Percentiles rank a stretch among this genome's conserved stretches.
Conservation (phyloP, 2,329 filamentous ascomycete genomes). For the Phoma sp. region DNA sequence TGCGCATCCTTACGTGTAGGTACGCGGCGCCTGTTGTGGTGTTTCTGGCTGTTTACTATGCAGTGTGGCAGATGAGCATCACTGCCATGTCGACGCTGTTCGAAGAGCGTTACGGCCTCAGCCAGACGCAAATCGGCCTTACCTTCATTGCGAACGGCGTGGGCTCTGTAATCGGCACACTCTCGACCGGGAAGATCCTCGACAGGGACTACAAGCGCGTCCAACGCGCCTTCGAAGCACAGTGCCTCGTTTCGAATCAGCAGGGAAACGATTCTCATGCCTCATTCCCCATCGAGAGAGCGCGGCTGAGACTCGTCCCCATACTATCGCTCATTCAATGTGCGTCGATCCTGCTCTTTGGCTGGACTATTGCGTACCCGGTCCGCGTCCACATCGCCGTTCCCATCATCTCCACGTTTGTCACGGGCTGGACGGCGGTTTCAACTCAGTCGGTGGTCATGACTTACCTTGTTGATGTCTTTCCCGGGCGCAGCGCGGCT, state of each 20-base stretch:
- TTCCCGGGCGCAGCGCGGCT: not conserved
- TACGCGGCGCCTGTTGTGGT: not conserved
- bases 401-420: not conserved
- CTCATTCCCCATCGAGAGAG: not conserved
- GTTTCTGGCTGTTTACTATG: not conserved
- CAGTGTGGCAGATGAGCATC: slow-evolving; percentile 1
- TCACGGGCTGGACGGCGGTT: not conserved
- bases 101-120: slow-evolving; percentile 19
- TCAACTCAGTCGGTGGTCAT: not conserved
- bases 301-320: not conserved
- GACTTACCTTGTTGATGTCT: not conserved
- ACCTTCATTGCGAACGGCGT: slow-evolving; percentile 60
- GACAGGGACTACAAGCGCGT: slow-evolving; percentile 54
- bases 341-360: not conserved
- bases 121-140: slow-evolving; percentile 14
- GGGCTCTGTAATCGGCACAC: slow-evolving; percentile 58
- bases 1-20: not conserved
- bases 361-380: not conserved
- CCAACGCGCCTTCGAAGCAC: not conserved
- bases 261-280: not conserved
- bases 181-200: slow-evolving; percentile 57
- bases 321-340: not conserved
- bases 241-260: too few relatives aligned
- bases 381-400: not conserved
- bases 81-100: slow-evolving; percentile 13